Conservation (phyloP, 768 basidiomycete genomes). For the Guyanaporus albipodus region DNA sequence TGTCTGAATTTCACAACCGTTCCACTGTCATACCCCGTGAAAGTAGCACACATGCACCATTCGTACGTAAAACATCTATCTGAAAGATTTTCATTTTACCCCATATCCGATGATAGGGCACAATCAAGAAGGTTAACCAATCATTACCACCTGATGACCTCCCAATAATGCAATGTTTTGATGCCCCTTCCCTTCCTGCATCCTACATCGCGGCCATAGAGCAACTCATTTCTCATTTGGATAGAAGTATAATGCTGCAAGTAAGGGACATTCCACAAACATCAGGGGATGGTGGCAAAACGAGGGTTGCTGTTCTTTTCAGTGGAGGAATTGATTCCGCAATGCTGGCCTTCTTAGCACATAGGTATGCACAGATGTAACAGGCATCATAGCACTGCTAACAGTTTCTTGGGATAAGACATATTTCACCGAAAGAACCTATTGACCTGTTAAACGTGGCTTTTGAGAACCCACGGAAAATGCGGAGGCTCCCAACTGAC, state of each 20-base stretch:
- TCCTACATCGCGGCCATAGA: conserved; percentile 38
- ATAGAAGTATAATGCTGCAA: conserved; percentile 62
- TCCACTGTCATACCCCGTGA: conserved; percentile 22
- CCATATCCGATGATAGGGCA: conserved; percentile 35
- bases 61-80: conserved; percentile 19
- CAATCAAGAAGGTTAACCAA: conserved; percentile 43
- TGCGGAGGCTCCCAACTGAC: conserved; percentile 45
- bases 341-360: conserved; percentile 73
- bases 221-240: conserved; percentile 50
- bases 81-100: neutral
- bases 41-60: conserved; percentile 12
- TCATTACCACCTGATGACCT: conserved; percentile 42
- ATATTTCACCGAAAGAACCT: conserved; percentile 70
- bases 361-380: conserved; percentile 45
- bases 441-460: conserved; percentile 93
- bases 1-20: conserved; percentile 16
- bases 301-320: conserved; percentile 82
- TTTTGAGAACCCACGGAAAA: conserved; percentile 90
- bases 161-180: conserved; percentile 26
- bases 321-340: conserved; percentile 97
- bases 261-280: conserved; percentile 64
- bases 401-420: conserved; percentile 38
- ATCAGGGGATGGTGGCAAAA: conserved; percentile 35
- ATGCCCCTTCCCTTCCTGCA: conserved; percentile 31
- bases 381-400: neutral